Evolutionary conservation across 106 monocot genomes (phyloP), one percentile per base, ranked within the genome.

Genomic region (Cymbidium sinense): DNA sequence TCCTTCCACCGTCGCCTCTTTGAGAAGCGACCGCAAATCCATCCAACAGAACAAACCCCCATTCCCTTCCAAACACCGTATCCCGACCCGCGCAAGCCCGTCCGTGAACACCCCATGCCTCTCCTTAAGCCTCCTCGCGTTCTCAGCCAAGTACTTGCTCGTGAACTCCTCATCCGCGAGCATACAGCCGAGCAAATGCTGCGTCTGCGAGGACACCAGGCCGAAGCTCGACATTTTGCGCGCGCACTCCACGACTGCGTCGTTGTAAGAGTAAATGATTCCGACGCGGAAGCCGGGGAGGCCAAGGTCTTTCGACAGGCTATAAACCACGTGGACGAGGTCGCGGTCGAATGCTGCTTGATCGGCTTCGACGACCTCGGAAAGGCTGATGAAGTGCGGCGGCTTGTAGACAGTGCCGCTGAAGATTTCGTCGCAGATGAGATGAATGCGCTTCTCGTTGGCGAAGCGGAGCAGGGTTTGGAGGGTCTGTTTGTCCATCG

Each of bases 211-310:
- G 9, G 90, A 93, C 8, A 93, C 93, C 5, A 93, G 86, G 0
- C 90, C 87, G 44, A 93, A 90, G 81, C 93, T 93, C 12, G 93
- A 93, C 93, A 93, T 93, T 65, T 52, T 82, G 11, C 93, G 74
- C 0, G 79, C 93, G 70, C 77, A 72, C 6, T 11, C 77, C 1
- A 93, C 88, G 30, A 93, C 93, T 0, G 43, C 34, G 64, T 93
- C 88, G 67, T 93, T 93, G 87, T 84, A 93, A 8, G 93, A 93
- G 82, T 93, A 93, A 35, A 93, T 73, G 11, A 90, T 54, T 30
- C 93, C 93, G 9, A 88, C 90, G 19, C 93, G 70, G 69, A 93
- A 93, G 5, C 93, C 93, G 1, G 93, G 90, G 18, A 93, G 84
- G 20, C 93, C 93, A 33, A 93, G 76, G 75, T 84, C 93, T 73